These are phyloP conservation scores for Candida montana DNA, from an alignment of 805 yeast genomes.

Conservation along the genomic window DNA sequence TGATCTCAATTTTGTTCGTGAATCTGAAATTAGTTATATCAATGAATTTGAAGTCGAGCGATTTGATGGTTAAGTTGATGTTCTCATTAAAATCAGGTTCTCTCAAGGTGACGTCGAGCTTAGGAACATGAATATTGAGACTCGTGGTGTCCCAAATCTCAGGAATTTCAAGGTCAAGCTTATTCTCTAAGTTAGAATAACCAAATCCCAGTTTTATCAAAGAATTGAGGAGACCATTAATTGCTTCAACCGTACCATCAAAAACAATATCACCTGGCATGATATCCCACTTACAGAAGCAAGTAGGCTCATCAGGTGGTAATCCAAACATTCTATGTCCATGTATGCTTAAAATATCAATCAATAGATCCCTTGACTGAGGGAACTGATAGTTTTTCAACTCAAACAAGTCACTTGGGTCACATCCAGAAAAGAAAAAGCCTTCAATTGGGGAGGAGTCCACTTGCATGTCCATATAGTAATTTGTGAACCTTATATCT, in stretches of 20 bases:
- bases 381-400: constrained; percentile 9
- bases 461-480: constrained; percentile 88
- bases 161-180: constrained; percentile 51
- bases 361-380: constrained; percentile 33
- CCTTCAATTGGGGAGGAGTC: constrained; percentile 57
- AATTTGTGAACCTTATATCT: constrained; percentile 83
- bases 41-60: constrained; percentile 40
- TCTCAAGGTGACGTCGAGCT: constrained; percentile 36
- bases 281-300: constrained; percentile 87
- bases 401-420: constrained; percentile 13
- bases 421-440: constrained; percentile 15
- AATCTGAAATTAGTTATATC: constrained; percentile 70
- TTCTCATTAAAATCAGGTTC: constrained; percentile 27
- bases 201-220: constrained; percentile 53
- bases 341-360: constrained; percentile 62
- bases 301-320: constrained; percentile 86
- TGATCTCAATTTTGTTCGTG: constrained; percentile 46
- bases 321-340: constrained; percentile 92
- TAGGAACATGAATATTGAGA: constrained; percentile 50
- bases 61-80: constrained; percentile 21
- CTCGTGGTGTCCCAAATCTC: constrained; percentile 64
- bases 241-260: constrained; percentile 42
- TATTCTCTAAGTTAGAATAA: constrained; percentile 70
- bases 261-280: constrained; percentile 54
- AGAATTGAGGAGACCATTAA: constrained; percentile 39